These are phyloP conservation scores for Pythium graminicola DNA, from an alignment of 352 stramenopile species.

Conservation along the genomic window DNA sequence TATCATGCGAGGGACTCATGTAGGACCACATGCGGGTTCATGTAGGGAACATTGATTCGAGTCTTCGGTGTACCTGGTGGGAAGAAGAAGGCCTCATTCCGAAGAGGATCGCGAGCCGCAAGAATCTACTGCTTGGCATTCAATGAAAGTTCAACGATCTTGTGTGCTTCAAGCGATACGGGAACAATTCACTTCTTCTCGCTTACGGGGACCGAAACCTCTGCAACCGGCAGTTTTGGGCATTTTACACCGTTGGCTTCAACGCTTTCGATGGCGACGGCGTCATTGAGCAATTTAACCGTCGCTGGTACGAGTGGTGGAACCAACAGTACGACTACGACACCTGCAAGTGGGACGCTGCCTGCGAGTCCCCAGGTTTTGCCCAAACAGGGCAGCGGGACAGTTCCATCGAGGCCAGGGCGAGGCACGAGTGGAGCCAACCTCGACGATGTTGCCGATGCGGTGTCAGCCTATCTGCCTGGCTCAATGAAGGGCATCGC, in stretches of 20 bases:
- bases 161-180: conserved; percentile 95
- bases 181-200: conserved; percentile 96
- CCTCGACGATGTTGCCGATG: conserved; percentile 60
- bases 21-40: no score
- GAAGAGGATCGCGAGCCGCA: conserved; percentile 93
- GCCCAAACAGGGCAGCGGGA: conserved; percentile 4
- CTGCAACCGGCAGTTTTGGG: conserved; percentile 69
- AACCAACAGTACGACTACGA: neutral
- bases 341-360: conserved; percentile 1
- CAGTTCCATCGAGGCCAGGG: neutral
- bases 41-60: conserved; percentile 95
- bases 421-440: conserved; percentile 40
- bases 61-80: conserved; percentile 94
- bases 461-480: conserved; percentile 67
- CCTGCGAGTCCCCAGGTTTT: conserved; percentile 7
- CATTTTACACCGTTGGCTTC: conserved; percentile 70
- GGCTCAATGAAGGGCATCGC: conserved; percentile 73
- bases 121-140: conserved; percentile 96
- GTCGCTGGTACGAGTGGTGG: neutral
- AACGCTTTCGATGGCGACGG: conserved; percentile 58
- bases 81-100: conserved; percentile 89
- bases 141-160: conserved; percentile 89
- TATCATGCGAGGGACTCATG: neutral
- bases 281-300: conserved; percentile 16
- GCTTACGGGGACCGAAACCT: conserved; percentile 62